Evolutionary conservation across 495 filamentous ascomycete species (phyloP).

Genomic region (Polyplosphaeria fusca): DNA sequence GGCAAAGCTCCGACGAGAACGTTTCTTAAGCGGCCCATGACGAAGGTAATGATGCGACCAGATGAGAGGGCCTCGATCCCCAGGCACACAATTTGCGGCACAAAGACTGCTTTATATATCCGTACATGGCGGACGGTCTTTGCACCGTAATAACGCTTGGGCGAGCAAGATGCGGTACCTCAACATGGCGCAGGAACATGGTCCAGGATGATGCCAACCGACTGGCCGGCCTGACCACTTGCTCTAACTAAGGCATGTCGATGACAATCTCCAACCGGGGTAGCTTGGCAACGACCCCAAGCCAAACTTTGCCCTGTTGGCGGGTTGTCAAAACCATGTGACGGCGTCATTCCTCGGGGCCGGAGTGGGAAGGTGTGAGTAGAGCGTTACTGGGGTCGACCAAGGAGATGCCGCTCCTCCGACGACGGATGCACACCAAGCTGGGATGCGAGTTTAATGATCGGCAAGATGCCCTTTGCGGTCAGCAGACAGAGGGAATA

Average conservation of each 20-base stretch:
- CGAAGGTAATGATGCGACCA: neutral
- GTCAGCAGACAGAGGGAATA: constrained; percentile 6
- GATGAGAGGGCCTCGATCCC: neutral
- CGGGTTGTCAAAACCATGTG: neutral
- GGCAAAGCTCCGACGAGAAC: neutral
- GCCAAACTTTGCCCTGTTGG: no score
- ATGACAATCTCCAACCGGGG: neutral
- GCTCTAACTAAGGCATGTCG: neutral
- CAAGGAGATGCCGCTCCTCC: no score
- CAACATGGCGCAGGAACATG: no score
- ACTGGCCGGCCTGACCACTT: neutral
- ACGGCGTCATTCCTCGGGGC: constrained; percentile 9
- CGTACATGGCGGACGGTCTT: neutral
- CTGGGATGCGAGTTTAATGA: neutral
- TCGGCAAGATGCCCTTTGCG: neutral
- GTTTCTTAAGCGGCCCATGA: no score
- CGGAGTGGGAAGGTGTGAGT: constrained; percentile 27
- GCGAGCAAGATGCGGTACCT: neutral
- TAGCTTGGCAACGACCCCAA: neutral
- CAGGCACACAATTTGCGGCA: no score
- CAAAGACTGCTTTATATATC: neutral
- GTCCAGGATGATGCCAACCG: no score
- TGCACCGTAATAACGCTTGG: neutral
- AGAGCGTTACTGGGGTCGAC: constrained; percentile 14
- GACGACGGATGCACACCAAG: no score